A percentile compares a stretch with the other conserved stretches of the same genome.
Conservation (phyloP, 192 early-diverging fungal genomes). For the Powellomyces hirtus region DNA sequence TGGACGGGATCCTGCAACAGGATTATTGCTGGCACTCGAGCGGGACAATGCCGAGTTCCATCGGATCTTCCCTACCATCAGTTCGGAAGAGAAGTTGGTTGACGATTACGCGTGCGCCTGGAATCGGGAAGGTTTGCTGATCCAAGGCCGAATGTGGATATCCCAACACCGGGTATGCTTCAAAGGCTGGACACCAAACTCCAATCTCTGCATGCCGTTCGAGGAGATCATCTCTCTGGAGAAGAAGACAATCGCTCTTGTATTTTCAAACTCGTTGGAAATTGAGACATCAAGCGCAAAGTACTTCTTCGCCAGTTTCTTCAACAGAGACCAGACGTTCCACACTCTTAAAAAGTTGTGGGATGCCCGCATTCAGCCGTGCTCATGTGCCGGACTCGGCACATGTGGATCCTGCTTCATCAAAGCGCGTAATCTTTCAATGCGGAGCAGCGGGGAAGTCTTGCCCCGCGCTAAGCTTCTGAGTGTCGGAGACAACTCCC, state of each 20-base stretch:
- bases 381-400: conserved; percentile 18
- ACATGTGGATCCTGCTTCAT: conserved; percentile 8
- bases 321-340: conserved; percentile 20
- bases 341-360: conserved; percentile 14
- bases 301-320: conserved; percentile 34
- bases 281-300: conserved; percentile 17
- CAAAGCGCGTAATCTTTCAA: neutral
- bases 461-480: neutral
- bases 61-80: conserved; percentile 7
- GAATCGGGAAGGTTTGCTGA: conserved; percentile 24
- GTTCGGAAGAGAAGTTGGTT: conserved; percentile 2
- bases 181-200: conserved; percentile 26
- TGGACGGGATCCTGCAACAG: neutral
- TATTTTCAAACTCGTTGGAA: conserved; percentile 31
- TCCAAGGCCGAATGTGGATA: conserved; percentile 33
- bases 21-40: neutral
- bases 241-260: conserved; percentile 26
- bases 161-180: conserved; percentile 22
- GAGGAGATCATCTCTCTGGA: conserved; percentile 8
- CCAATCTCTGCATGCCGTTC: conserved; percentile 2
- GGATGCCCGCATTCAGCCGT: conserved; percentile 10
- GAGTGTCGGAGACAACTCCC: neutral
- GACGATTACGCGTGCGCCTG: conserved; percentile 28
- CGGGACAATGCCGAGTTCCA: conserved; percentile 30
- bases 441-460: neutral